phyloP scores from a whole-genome alignment of 257 asterid species.

The Craterostigma plantagineum region DNA sequence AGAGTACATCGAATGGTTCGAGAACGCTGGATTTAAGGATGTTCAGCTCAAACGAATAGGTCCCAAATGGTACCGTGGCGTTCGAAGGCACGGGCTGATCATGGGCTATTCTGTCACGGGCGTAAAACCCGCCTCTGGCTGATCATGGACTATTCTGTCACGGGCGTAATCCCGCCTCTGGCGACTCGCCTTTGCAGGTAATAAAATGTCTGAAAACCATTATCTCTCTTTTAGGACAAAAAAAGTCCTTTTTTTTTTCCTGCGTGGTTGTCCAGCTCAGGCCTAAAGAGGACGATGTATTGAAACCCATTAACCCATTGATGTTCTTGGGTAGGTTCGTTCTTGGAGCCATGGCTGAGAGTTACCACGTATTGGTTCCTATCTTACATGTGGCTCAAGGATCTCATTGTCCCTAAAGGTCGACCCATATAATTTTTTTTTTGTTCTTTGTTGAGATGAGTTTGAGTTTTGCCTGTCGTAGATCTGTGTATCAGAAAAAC shows the following conservation, averaged over 20 bases:
- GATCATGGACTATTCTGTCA: too few relatives aligned
- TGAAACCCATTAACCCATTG: constrained; percentile 44
- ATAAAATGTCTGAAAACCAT: too few relatives aligned
- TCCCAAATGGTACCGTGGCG: constrained; percentile 98
- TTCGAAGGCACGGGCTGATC: constrained; percentile 87
- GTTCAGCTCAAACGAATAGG: constrained; percentile 85
- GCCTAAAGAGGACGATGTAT: constrained; percentile 70
- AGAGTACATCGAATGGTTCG: constrained; percentile 91
- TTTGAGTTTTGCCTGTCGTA: too few relatives aligned
- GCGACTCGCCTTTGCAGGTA: constrained; percentile 88
- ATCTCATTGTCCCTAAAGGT: constrained; percentile 63
- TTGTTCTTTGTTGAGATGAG: too few relatives aligned
- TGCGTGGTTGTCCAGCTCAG: constrained; percentile 76
- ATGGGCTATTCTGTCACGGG: constrained; percentile 98
- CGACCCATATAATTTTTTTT: constrained; percentile 34
- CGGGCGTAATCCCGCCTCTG: too few relatives aligned
- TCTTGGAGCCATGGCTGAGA: constrained; percentile 61
- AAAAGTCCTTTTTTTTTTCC: too few relatives aligned
- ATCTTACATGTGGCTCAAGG: constrained; percentile 94
- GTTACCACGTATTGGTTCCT: constrained; percentile 75
- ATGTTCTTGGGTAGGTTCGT: constrained; percentile 45
- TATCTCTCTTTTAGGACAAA: background rate
- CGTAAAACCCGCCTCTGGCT: constrained; percentile 58
- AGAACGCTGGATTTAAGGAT: constrained; percentile 79
- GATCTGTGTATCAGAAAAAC: too few relatives aligned